These are phyloP conservation scores for Acanthamoeba triangularis DNA, from an alignment of 208 protist genomes.

Conservation along the genomic window DNA sequence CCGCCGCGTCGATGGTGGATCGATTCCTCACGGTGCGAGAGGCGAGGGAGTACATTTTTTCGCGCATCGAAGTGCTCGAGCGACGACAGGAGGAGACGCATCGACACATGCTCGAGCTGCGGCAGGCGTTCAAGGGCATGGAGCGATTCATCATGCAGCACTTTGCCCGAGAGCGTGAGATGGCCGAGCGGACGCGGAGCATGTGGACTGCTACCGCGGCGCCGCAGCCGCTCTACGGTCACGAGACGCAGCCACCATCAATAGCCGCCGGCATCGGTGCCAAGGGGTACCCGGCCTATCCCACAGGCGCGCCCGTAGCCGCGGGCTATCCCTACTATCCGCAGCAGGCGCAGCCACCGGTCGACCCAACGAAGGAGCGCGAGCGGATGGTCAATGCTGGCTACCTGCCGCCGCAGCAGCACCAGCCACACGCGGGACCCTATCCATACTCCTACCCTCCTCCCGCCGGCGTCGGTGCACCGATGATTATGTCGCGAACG, in stretches of 20 bases:
- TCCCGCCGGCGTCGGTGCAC: background rate
- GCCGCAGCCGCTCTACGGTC: background rate
- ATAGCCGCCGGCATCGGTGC: background rate
- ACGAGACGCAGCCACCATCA: background rate
- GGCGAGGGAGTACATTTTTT: conserved; percentile 40
- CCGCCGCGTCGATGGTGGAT: background rate
- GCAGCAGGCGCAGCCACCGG: background rate
- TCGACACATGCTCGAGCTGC: conserved; percentile 54
- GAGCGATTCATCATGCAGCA: conserved; percentile 63
- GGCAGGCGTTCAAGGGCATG: conserved; percentile 34
- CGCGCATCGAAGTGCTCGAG: conserved; percentile 54
- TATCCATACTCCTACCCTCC: background rate
- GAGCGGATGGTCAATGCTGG: background rate
- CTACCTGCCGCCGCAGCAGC: background rate
- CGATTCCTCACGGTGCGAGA: conserved; percentile 45
- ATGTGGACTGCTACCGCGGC: background rate
- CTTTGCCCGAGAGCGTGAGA: conserved; percentile 31
- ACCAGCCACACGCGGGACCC: background rate
- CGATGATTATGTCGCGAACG: background rate
- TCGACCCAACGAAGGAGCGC: background rate
- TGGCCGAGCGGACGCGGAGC: background rate
- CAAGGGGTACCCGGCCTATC: background rate
- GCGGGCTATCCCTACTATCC: background rate
- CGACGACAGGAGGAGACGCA: conserved; percentile 57
- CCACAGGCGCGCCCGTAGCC: background rate